Percentiles rank a stretch among this genome's conserved stretches.
Conservation (phyloP, 2,329 filamentous ascomycete genomes). For the Daldinia eschscholtzii region DNA sequence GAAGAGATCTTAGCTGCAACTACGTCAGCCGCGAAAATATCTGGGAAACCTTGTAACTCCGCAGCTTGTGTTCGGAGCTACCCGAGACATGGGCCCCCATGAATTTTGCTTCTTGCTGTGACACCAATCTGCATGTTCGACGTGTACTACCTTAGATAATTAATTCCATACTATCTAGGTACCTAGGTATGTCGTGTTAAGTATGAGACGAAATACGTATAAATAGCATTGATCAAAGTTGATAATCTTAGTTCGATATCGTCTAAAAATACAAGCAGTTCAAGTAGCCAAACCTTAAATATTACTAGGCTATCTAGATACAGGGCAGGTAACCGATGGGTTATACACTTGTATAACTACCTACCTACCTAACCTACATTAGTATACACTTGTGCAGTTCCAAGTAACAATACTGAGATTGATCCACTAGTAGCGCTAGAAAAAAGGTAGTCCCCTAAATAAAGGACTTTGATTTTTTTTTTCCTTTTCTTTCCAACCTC, state of each 20-base stretch:
- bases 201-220: neutral
- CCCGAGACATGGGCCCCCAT: constrained; percentile 27
- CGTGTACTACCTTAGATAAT: neutral
- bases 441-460: no score
- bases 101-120: neutral
- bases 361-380: no score
- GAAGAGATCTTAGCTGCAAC: constrained; percentile 20
- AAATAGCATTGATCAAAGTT: neutral
- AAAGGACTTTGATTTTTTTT: neutral
- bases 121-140: neutral
- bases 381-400: neutral
- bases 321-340: neutral
- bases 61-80: constrained; percentile 26
- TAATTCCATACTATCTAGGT: neutral
- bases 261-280: neutral
- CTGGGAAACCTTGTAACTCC: constrained; percentile 3
- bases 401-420: neutral
- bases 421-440: neutral
- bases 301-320: neutral
- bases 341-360: neutral
- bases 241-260: neutral
- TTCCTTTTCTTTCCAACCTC: constrained; percentile 2
- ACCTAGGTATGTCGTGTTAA: no score
- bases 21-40: constrained; percentile 34
- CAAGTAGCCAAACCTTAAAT: neutral